Evolutionary conservation across 2,329 filamentous ascomycete genomes (phyloP), one percentile per base, ranked within the genome.

Genomic region (Penicillium sp.): DNA sequence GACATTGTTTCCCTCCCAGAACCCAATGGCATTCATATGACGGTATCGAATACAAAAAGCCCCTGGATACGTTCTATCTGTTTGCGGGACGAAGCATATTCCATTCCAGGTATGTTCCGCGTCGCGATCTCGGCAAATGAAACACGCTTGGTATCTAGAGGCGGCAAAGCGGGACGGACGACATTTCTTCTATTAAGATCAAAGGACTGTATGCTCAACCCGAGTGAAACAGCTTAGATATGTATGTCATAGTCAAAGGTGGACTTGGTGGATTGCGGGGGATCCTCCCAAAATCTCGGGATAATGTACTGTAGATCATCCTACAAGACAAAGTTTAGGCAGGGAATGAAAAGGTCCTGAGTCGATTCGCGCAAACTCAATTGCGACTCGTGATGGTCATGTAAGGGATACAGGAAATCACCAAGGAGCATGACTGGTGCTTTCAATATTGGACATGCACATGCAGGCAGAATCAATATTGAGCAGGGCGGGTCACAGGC

Each of bases 211-310:
- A 29, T 44, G 23, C 19, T 45, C 35, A 17, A 46, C 55, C n/a
- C 21, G 17, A 38, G 11, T 52, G 56, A 58, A 58, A 58, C 56
- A 30, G 23, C 13, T 58, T 15, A 58, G 31, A 15, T 17, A 54
- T 54, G 56, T 38, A 52, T 19, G 48, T 58, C 35, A 52, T 58
- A 35, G 31, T 48, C 31, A 38, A 38, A 45, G 47, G 55, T 57
- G 45, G 46, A 45, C 29, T 50, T 26, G 15, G 35, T 41, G 35
- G 35, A 41, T 5, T 41, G 35, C 15, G 35, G 35, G 13, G 35
- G 35, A 41, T 41, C 15, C 44, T 52, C 46, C 53, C 56, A 52
- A 21, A 21, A 17, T n/a, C 4, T 46, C 38, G 47, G 56, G 48
- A 30, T 52, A 19, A 26, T 38, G 21, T 30, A 41, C 38, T 35